These are phyloP conservation scores for Abrus pulchellus DNA, from an alignment of 306 rosid genomes.

Conservation along the genomic window DNA sequence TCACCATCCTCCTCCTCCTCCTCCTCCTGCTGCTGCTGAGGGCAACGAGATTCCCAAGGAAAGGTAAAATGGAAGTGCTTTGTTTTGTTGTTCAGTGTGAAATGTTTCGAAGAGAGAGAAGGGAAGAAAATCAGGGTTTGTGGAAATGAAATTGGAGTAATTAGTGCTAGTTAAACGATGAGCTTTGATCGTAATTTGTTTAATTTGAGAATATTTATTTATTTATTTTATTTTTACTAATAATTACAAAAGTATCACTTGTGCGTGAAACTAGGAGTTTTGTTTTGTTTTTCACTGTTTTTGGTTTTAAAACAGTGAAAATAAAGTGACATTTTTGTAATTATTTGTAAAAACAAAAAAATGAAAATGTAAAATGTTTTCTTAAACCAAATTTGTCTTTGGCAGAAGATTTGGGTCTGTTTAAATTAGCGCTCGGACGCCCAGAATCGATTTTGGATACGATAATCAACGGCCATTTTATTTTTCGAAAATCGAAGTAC, in stretches of 20 bases:
- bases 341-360: background rate
- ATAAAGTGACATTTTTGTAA: background rate
- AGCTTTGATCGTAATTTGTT: background rate
- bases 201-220: background rate
- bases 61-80: constrained; percentile 43
- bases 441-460: too few relatives aligned
- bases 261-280: background rate
- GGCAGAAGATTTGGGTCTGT: background rate
- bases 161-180: constrained; percentile 7
- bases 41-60: constrained; percentile 64
- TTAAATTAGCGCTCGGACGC: too few relatives aligned
- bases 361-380: background rate
- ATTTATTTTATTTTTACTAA: background rate
- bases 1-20: constrained; percentile 5
- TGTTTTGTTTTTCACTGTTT: background rate
- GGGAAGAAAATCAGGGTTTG: background rate
- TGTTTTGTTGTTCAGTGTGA: background rate
- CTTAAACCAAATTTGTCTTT: background rate
- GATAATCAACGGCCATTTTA: too few relatives aligned
- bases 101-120: background rate
- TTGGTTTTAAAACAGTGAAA: background rate
- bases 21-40: constrained; percentile 26
- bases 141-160: background rate
- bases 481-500: too few relatives aligned
- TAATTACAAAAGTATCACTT: background rate